Conservation (phyloP, 2,329 filamentous ascomycete genomes). For the Alternaria sp. region DNA sequence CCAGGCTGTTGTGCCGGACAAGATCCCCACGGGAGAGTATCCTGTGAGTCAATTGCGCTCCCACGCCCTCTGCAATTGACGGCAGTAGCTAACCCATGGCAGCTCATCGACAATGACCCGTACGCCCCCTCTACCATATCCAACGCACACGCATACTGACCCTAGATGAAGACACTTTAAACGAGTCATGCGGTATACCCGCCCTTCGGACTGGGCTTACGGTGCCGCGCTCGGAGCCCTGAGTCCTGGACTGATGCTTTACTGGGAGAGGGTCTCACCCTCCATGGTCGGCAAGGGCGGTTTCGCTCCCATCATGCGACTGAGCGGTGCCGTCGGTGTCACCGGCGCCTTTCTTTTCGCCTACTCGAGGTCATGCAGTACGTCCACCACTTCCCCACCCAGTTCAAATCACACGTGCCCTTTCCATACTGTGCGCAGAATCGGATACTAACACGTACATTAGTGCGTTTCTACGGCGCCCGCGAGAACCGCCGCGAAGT, state of each 20-base stretch:
- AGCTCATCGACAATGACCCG: slow-evolving; percentile 99
- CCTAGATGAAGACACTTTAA: slow-evolving; percentile 76
- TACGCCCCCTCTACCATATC: slow-evolving; percentile 60
- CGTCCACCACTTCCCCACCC: slow-evolving; percentile 49
- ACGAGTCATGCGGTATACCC: slow-evolving; percentile 87
- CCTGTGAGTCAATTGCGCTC: slow-evolving; percentile 70
- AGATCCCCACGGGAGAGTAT: slow-evolving; percentile 82
- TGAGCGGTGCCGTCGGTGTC: slow-evolving; percentile 75
- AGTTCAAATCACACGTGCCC: not conserved
- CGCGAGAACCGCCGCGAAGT: slow-evolving; percentile 90
- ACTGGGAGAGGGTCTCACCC: slow-evolving; percentile 85
- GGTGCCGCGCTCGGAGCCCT: slow-evolving; percentile 74
- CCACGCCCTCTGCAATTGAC: slow-evolving; percentile 30
- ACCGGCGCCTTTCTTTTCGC: slow-evolving; percentile 83
- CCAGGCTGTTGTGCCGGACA: slow-evolving; percentile 71
- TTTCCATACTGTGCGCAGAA: not conserved
- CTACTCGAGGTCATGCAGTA: slow-evolving; percentile 85
- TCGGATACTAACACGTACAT: slow-evolving; percentile 8
- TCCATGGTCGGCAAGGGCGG: slow-evolving; percentile 84
- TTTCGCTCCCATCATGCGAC: slow-evolving; percentile 82
- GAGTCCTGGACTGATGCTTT: slow-evolving; percentile 75
- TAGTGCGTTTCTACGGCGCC: slow-evolving; percentile 95
- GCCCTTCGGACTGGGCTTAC: slow-evolving; percentile 80
- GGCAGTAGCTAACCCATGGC: slow-evolving; percentile 41
- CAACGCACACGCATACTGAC: slow-evolving; percentile 30